These are phyloP conservation scores for Ogataea minuta DNA, from an alignment of 805 yeast species.

Conservation along the genomic window DNA sequence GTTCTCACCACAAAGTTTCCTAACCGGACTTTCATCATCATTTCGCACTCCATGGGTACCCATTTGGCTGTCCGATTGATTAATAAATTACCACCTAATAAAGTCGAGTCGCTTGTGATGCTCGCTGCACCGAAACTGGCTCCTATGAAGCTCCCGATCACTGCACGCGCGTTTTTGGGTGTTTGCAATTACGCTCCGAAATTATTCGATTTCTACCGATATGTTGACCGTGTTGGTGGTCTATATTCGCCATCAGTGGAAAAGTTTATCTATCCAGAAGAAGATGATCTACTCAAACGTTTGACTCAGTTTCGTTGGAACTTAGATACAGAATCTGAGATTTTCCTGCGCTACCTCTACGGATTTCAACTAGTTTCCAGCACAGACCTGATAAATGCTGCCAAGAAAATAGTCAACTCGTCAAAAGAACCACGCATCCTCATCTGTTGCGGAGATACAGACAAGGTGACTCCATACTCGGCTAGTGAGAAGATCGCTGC, in stretches of 20 bases:
- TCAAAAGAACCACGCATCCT: constrained; percentile 41
- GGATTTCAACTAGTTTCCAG: constrained; percentile 47
- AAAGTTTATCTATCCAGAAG: constrained; percentile 44
- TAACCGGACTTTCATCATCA: constrained; percentile 41
- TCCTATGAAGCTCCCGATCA: constrained; percentile 17
- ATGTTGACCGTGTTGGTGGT: constrained; percentile 62
- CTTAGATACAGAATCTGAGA: constrained; percentile 53
- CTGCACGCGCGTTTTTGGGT: constrained; percentile 24
- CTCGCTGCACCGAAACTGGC: constrained; percentile 44
- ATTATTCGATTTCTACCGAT: constrained; percentile 54
- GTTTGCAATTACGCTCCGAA: constrained; percentile 40
- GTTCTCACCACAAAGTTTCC: constrained; percentile 41
- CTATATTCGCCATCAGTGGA: constrained; percentile 57
- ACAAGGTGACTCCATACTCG: constrained; percentile 48
- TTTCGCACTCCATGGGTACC: constrained; percentile 61
- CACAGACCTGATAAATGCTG: constrained; percentile 44
- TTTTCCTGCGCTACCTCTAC: constrained; percentile 51
- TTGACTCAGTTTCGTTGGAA: constrained; percentile 69
- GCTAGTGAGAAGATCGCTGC: constrained; percentile 34
- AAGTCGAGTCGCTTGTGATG: constrained; percentile 47
- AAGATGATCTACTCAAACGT: constrained; percentile 38
- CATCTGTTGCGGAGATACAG: constrained; percentile 59
- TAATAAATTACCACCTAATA: constrained; percentile 35
- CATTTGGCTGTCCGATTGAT: constrained; percentile 43
- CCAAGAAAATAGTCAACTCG: constrained; percentile 36